Conservation (phyloP, 1,284 basidiomycete genomes). For the Puccinia horiana region DNA sequence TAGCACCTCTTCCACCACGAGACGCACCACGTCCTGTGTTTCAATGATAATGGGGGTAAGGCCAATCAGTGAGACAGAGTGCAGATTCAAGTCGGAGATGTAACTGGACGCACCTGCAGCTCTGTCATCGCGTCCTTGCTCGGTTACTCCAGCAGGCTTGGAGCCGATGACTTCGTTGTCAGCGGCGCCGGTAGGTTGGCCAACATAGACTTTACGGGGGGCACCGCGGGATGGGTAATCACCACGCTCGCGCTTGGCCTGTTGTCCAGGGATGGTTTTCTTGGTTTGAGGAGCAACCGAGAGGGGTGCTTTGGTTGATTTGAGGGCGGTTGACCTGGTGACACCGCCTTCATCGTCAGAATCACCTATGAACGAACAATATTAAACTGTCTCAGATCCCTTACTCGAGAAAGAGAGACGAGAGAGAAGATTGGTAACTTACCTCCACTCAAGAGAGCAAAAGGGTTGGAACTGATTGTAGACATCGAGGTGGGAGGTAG, state of each 20-base stretch:
- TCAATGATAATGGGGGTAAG: background rate
- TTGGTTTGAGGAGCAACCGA: constrained; percentile 29
- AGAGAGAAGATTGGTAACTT: background rate
- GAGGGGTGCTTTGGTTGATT: constrained; percentile 26
- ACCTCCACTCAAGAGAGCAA: constrained; percentile 49
- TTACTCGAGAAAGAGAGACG: background rate
- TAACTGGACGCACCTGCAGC: constrained; percentile 19
- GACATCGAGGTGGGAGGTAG: constrained; percentile 22
- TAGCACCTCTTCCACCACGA: constrained; percentile 26
- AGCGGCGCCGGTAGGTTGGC: constrained; percentile 7
- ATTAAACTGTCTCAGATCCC: background rate
- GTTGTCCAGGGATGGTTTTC: constrained; percentile 36
- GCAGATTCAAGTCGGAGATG: background rate
- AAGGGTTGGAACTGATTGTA: constrained; percentile 45
- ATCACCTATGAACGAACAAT: constrained; percentile 19
- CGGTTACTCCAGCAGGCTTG: constrained; percentile 36
- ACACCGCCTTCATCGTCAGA: constrained; percentile 45
- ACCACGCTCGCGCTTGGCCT: constrained; percentile 39
- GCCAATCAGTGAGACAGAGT: background rate
- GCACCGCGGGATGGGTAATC: constrained; percentile 47
- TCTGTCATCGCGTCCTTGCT: constrained; percentile 46
- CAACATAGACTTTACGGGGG: constrained; percentile 44
- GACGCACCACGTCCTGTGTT: constrained; percentile 34
- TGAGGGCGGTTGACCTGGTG: constrained; percentile 1
- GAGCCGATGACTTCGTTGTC: constrained; percentile 45